A percentile compares a stretch with the other conserved stretches of the same genome.
These are phyloP conservation scores for Neurospora sp. DNA, from an alignment of 495 filamentous ascomycete species.

Conservation along the genomic window DNA sequence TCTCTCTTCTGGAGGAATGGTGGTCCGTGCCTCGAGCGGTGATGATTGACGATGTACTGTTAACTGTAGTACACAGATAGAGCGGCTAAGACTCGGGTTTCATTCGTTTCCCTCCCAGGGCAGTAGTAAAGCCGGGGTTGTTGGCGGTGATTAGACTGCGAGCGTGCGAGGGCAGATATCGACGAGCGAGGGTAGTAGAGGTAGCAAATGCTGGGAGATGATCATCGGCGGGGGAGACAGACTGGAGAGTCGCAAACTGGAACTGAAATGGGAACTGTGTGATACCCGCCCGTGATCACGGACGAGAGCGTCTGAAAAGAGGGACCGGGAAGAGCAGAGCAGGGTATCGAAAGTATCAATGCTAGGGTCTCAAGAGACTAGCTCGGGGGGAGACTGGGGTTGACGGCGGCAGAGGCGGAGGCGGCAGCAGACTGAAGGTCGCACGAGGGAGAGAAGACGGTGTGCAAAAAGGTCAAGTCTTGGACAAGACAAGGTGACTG, in stretches of 20 bases:
- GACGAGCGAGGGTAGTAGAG: neutral
- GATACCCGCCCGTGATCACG: neutral
- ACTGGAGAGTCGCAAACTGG: neutral
- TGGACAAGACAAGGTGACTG: neutral
- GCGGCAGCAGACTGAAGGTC: slow-evolving; percentile 6
- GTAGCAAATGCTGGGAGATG: neutral
- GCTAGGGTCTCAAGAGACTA: neutral
- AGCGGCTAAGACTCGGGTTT: slow-evolving; percentile 37
- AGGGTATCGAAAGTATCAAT: neutral
- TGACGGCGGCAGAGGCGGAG: slow-evolving; percentile 7
- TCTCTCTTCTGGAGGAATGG: neutral
- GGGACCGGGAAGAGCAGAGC: neutral
- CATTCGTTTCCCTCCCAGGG: slow-evolving; percentile 25
- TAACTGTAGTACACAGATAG: slow-evolving; percentile 30
- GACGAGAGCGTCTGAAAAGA: neutral
- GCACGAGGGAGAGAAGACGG: slow-evolving; percentile 8
- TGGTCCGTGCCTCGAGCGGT: slow-evolving; percentile 25
- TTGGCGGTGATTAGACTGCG: neutral
- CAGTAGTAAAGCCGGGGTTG: neutral
- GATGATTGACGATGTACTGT: slow-evolving; percentile 5
- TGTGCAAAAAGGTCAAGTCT: neutral
- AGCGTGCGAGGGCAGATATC: neutral
- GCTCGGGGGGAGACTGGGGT: neutral
- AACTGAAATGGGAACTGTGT: neutral
- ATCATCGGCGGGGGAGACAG: neutral